These are phyloP conservation scores for Aspergillus egyptiacus DNA, from an alignment of 495 filamentous ascomycete genomes.

Conservation along the genomic window DNA sequence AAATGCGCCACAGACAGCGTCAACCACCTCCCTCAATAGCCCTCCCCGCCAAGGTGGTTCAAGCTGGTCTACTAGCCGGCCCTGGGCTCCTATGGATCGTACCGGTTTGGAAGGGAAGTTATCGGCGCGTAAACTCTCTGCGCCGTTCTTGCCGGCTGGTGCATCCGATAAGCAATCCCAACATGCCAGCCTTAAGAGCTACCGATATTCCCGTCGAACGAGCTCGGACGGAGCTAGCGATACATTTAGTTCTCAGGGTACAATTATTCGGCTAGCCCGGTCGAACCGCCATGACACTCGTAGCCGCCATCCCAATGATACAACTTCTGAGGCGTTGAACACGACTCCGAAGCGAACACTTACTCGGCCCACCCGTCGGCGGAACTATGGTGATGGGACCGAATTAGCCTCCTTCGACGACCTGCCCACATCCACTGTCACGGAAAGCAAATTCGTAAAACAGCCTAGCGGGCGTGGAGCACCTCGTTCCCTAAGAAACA, in stretches of 20 bases:
- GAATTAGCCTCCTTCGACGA: constrained; percentile 94
- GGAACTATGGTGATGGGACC: constrained; percentile 84
- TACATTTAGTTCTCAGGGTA: constrained; percentile 37
- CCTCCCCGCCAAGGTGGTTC: constrained; percentile 38
- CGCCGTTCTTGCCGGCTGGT: constrained; percentile 79
- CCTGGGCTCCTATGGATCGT: constrained; percentile 69
- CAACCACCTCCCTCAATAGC: constrained; percentile 30
- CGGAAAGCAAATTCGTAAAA: constrained; percentile 77
- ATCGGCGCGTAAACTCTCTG: constrained; percentile 52
- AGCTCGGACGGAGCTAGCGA: constrained; percentile 62
- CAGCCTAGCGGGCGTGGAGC: constrained; percentile 67
- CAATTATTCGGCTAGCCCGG: constrained; percentile 46
- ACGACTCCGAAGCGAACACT: constrained; percentile 58
- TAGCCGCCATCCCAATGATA: constrained; percentile 33
- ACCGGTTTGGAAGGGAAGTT: constrained; percentile 47
- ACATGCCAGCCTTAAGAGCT: constrained; percentile 64
- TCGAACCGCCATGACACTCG: constrained; percentile 41
- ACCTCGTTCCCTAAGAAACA: constrained; percentile 57
- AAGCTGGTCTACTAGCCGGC: constrained; percentile 43
- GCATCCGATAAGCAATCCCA: constrained; percentile 70
- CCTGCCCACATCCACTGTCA: constrained; percentile 77
- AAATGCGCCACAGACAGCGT: constrained; percentile 35
- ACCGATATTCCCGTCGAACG: constrained; percentile 65
- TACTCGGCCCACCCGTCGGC: constrained; percentile 64
- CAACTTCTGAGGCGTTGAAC: constrained; percentile 41